Evolutionary conservation across 2,329 filamentous ascomycete species (phyloP), one percentile per base, ranked within the genome.

Genomic region (Ceratocystis smalleyi): DNA sequence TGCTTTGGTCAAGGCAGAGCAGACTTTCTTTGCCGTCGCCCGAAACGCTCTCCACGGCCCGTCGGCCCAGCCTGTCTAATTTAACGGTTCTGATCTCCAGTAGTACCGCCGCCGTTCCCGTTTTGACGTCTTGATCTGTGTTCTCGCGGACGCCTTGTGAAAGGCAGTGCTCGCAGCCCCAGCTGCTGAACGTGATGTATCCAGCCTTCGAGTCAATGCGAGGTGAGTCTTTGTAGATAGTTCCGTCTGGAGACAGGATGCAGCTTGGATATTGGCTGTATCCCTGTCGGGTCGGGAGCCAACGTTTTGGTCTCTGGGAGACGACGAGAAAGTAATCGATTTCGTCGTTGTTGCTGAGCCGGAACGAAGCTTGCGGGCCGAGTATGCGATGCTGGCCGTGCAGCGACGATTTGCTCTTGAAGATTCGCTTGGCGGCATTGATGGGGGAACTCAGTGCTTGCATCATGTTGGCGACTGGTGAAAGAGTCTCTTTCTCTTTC

Each of bases 91-190:
- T 61, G 7, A 64, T 63, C 55, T 66, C 64, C 8, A 66, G 61
- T 5, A 66, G 35, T 5, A 63, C 64, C 17, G 64, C 64, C 45
- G 63, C 55, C 7, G 15, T 27, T 10, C 64, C 64, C 3, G 40
- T 47, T 12, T 19, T 43, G n/a, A 66, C 55, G 6, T 61, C 47
- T 5, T 43, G 47, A 12, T 54, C n/a, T 17, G 27, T 55, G 55
- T 32, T 59, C 43, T 63, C 64, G 8, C 57, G 54, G 57, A 66
- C 62, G 2, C 47, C 45, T 30, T 66, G 61, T 27, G 55, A 22
- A 43, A 66, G 40, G 27, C 64, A 66, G 47, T 63, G 60, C 17
- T 66, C 61, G 19, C 64, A 66, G 10, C 64, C 64, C 64, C 64
- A 66, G 24, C 64, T 55, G 57, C 61, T 66, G 22, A 66, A 63